Base-by-base conservation (phyloP, 2,329 filamentous ascomycete species). In the Cytospora piceicola region DNA sequence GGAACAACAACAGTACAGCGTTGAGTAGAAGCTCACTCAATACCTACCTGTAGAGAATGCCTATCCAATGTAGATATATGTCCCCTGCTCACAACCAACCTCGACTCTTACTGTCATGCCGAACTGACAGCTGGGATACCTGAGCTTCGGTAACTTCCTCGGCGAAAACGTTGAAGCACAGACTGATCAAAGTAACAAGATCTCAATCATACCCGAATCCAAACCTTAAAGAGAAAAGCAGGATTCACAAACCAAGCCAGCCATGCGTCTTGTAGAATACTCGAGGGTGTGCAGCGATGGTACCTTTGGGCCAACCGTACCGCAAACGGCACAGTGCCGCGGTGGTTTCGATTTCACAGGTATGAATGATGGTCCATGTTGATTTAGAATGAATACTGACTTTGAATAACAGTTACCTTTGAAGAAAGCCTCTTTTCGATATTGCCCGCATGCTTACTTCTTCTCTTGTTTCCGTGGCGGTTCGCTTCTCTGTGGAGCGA, bases 341-440 rank as follows among this genome's bases (percentile, higher is more conserved):
- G 51, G 51, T 14, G 51, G 51, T 12, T 53, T 60, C 58, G 51
- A 53, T 14, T 53, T 53, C 22, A 53, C 51, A 2, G n/a, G 51
- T 29, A 53, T 4, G 51, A 15, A 24, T 14, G 22, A 53, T 53
- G 1, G 24, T 22, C 15, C 22, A 12, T 29, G 22, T 15, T 29
- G 7, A 29, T 12, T 17, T 14, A 22, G 14, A n/a, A 2, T 27
- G 8, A 27, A 29, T 15, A 27, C 51, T 53, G 22, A 53, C 22
- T 14, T 53, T 2, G 24, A 14, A 17, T 53, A 11, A 24, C 29
- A 53, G 51, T 53, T 2, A 53, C 51, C 14, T 53, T 53, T 29
- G 51, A 53, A 29, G 51, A 53, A 17, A 17, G 9, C 14, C 11
- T 29, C 22, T 53, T 53, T 8, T 53, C 51, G 7, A 53, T 53